Evolutionary conservation across 2,329 filamentous ascomycete genomes (phyloP).

Genomic region (Didymellaceae sp.): DNA sequence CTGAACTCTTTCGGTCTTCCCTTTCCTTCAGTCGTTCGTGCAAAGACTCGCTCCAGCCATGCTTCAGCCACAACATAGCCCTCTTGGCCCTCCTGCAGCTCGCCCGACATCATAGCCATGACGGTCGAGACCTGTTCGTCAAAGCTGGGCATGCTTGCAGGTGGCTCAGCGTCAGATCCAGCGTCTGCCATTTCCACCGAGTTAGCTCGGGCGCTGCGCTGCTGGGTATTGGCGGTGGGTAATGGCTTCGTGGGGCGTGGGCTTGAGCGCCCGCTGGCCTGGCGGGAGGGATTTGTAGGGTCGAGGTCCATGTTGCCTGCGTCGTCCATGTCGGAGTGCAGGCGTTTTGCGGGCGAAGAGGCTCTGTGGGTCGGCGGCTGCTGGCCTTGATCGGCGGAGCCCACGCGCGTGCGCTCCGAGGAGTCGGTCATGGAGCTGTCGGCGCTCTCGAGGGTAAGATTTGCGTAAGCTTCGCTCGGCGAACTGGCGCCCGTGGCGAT

Average conservation of each 20-base stretch:
- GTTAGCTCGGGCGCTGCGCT: slow-evolving; percentile 43
- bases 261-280: slow-evolving; percentile 33
- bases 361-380: slow-evolving; percentile 49
- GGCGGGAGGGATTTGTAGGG: slow-evolving; percentile 22
- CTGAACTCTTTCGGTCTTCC: slow-evolving; percentile 57
- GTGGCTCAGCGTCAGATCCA: slow-evolving; percentile 26
- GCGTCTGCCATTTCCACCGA: slow-evolving; percentile 55
- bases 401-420: slow-evolving; percentile 30
- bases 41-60: slow-evolving; percentile 69
- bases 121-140: slow-evolving; percentile 80
- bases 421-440: slow-evolving; percentile 38
- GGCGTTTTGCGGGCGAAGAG: slow-evolving; percentile 62
- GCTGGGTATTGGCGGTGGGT: slow-evolving; percentile 21
- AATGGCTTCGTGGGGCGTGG: slow-evolving; percentile 37
- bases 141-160: slow-evolving; percentile 37
- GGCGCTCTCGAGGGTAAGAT: slow-evolving; percentile 56
- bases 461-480: slow-evolving; percentile 61
- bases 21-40: slow-evolving; percentile 42
- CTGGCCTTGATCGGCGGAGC: slow-evolving; percentile 15
- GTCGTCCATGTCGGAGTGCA: slow-evolving; percentile 62
- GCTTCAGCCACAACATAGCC: slow-evolving; percentile 78
- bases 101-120: slow-evolving; percentile 62
- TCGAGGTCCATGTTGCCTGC: slow-evolving; percentile 47
- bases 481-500: slow-evolving; percentile 52
- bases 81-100: slow-evolving; percentile 72